phyloP scores from a whole-genome alignment of 2,329 filamentous ascomycete species.

The Fusarium torulosum region DNA sequence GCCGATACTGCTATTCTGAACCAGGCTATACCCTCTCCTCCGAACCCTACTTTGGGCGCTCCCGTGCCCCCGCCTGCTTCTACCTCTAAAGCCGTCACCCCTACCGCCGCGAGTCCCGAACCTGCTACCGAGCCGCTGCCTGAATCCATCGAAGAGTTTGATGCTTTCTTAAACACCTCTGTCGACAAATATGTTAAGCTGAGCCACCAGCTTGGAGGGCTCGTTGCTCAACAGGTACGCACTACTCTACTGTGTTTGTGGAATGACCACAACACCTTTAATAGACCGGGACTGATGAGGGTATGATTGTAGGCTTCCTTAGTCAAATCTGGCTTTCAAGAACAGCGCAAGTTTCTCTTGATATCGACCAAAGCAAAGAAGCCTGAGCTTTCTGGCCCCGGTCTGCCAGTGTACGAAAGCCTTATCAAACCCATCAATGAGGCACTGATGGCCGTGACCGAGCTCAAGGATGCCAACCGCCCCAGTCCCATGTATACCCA shows the following conservation, averaged over 20 bases:
- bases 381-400: conserved; percentile 74
- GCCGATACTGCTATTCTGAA: conserved; percentile 63
- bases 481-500: conserved; percentile 82
- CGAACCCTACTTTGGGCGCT: conserved; percentile 49
- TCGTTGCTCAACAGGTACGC: conserved; percentile 83
- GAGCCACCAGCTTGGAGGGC: conserved; percentile 81
- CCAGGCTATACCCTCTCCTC: conserved; percentile 53
- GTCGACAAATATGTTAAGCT: conserved; percentile 83
- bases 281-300: not conserved
- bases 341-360: conserved; percentile 88
- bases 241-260: not conserved
- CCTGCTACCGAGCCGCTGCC: conserved; percentile 71
- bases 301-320: conserved; percentile 59
- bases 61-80: conserved; percentile 51
- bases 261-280: not conserved
- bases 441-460: conserved; percentile 81
- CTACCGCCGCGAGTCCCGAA: conserved; percentile 51
- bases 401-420: conserved; percentile 76
- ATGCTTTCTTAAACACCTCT: conserved; percentile 78
- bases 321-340: conserved; percentile 77
- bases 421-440: conserved; percentile 90
- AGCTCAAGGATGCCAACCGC: conserved; percentile 85
- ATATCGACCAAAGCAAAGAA: conserved; percentile 93
- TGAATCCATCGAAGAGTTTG: conserved; percentile 87
- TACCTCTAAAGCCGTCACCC: conserved; percentile 53